These are phyloP conservation scores for Auricularia heimuer DNA, from an alignment of 768 basidiomycete species.

Conservation along the genomic window DNA sequence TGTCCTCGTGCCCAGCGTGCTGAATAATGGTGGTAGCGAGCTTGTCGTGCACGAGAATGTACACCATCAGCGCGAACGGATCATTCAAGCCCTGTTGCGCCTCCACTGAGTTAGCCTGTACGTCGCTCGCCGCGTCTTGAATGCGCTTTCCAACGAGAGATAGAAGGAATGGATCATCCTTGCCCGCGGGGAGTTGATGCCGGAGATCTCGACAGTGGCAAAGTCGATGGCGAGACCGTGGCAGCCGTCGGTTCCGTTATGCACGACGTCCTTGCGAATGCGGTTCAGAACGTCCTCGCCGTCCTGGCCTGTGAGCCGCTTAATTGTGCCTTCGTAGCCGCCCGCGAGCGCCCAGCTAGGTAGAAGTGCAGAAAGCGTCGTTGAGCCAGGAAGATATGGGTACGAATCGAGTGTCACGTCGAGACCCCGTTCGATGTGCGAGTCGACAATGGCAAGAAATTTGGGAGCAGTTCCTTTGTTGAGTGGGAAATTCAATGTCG, in stretches of 20 bases:
- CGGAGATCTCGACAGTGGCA: conserved; percentile 17
- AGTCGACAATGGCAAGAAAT: conserved; percentile 17
- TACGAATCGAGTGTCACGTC: conserved; percentile 22
- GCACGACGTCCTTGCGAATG: conserved; percentile 9
- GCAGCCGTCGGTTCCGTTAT: conserved; percentile 21
- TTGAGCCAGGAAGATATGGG: conserved; percentile 21
- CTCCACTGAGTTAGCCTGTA: background rate
- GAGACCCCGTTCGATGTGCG: conserved; percentile 12
- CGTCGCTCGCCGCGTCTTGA: no score
- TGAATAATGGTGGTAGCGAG: conserved; percentile 19
- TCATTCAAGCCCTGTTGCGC: background rate
- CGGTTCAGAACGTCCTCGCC: conserved; percentile 10
- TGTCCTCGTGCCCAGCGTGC: conserved; percentile 23
- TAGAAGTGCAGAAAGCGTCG: conserved; percentile 19
- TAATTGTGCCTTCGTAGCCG: conserved; percentile 8
- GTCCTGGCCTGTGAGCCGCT: no score
- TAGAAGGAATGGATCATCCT: background rate
- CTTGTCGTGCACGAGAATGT: conserved; percentile 18
- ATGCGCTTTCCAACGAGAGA: background rate
- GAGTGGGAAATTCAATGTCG: conserved; percentile 21
- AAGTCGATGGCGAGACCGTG: conserved; percentile 22
- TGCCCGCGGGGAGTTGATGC: background rate
- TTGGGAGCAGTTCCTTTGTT: conserved; percentile 18
- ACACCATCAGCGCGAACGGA: conserved; percentile 16
- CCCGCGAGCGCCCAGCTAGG: conserved; percentile 21